Conservation (phyloP, 208 protist genomes). For the Trypanosoma boissoni region DNA sequence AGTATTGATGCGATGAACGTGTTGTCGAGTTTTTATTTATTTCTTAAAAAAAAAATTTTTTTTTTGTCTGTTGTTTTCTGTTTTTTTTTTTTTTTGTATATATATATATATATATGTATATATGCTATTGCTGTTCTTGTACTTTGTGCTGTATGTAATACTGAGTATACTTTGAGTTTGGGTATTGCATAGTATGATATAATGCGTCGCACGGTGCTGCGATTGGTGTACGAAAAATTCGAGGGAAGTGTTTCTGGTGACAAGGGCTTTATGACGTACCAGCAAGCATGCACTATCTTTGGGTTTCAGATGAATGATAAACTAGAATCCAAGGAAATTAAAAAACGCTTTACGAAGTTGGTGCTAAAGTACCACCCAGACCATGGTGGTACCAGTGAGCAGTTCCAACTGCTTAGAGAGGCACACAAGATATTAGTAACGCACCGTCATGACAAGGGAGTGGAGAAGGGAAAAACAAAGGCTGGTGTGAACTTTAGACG, state of each 20-base stretch:
- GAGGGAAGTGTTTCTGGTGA: conserved; percentile 67
- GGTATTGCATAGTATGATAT: background rate
- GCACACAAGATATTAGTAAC: conserved; percentile 80
- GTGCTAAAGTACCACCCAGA: conserved; percentile 81
- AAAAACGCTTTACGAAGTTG: conserved; percentile 75
- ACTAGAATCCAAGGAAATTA: conserved; percentile 69
- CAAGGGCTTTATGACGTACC: conserved; percentile 82
- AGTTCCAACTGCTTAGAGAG: conserved; percentile 81
- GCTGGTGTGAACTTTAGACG: conserved; percentile 66
- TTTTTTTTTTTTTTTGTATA: conserved; percentile 22
- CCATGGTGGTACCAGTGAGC: conserved; percentile 72
- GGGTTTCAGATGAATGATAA: conserved; percentile 80
- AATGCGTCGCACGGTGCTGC: conserved; percentile 31
- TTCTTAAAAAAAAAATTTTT: conserved; percentile 4
- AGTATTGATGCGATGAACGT: too few species aligned
- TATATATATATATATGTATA: too few species aligned
- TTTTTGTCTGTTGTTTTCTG: conserved; percentile 7
- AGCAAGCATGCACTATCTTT: conserved; percentile 87
- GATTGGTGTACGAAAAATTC: conserved; percentile 30
- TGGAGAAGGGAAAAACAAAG: conserved; percentile 19
- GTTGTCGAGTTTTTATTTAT: too few species aligned
- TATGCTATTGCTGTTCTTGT: background rate
- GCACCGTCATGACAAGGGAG: conserved; percentile 75
- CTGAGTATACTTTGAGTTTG: background rate
- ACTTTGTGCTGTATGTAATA: conserved; percentile 5